Conservation (phyloP, 2,329 filamentous ascomycete species). For the Pseudonectria buxi region DNA sequence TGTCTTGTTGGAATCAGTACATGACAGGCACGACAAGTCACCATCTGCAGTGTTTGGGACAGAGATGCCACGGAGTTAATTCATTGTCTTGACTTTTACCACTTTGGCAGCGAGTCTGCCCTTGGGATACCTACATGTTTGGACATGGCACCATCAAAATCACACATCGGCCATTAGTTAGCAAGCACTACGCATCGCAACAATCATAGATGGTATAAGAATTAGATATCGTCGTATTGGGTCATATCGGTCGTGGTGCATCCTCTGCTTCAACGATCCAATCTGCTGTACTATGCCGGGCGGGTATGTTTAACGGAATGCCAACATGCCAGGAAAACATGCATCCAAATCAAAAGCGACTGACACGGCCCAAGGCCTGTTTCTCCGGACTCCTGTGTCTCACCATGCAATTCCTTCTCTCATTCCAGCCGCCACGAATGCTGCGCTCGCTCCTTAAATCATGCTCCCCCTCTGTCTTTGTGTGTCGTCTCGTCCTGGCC, state of each 20-base stretch:
- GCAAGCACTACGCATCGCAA: no score
- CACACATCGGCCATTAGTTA: no score
- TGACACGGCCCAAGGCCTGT: background rate
- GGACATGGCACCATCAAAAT: no score
- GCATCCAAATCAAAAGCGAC: background rate
- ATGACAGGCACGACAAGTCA: no score
- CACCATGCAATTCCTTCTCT: constrained; percentile 22
- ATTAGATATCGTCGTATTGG: constrained; percentile 1
- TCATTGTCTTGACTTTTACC: no score
- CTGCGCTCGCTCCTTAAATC: constrained; percentile 17
- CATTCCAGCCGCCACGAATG: constrained; percentile 26
- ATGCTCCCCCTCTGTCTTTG: constrained; percentile 8
- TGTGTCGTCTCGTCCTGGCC: constrained; percentile 10
- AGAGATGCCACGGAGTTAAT: no score
- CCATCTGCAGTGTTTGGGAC: background rate
- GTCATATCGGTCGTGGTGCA: background rate
- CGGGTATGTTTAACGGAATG: constrained; percentile 25
- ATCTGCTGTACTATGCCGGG: constrained; percentile 1
- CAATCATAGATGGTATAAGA: no score
- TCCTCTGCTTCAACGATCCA: background rate
- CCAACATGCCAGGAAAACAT: constrained; percentile 15
- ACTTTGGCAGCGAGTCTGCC: no score
- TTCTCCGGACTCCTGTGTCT: constrained; percentile 23
- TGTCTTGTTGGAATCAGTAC: no score
- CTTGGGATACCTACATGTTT: no score